Evolutionary conservation across 805 yeast genomes (phyloP).

Genomic region (Candida ortonii): DNA sequence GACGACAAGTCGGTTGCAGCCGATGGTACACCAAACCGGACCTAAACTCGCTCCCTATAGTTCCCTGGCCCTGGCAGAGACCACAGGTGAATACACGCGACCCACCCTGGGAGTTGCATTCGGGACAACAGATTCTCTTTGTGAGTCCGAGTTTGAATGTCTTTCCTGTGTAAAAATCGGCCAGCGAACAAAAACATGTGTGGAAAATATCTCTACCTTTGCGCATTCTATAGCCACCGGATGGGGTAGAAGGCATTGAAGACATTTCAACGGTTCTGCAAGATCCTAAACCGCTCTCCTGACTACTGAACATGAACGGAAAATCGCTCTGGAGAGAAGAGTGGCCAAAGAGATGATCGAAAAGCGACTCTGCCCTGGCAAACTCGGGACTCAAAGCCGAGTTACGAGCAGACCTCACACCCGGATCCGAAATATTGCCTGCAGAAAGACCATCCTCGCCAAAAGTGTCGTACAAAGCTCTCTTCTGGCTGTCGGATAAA

Average conservation of each 20-base stretch:
- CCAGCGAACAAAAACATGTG: conserved; percentile 47
- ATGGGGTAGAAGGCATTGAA: conserved; percentile 2
- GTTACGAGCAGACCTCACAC: conserved; percentile 33
- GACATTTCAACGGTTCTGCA: conserved; percentile 4
- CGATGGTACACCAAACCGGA: conserved; percentile 45
- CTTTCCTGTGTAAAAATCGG: conserved; percentile 60
- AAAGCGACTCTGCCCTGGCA: conserved; percentile 28
- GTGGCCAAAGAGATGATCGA: conserved; percentile 31
- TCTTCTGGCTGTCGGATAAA: conserved; percentile 73
- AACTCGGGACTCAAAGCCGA: conserved; percentile 7
- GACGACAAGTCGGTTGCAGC: conserved; percentile 42
- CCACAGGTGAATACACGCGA: conserved; percentile 30
- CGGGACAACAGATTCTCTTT: conserved; percentile 45
- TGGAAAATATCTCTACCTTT: conserved; percentile 59
- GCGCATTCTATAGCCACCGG: conserved; percentile 11
- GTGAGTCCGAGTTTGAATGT: conserved; percentile 52
- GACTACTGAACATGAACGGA: conserved; percentile 7
- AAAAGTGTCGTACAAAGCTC: conserved; percentile 82
- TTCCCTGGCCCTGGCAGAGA: conserved; percentile 43
- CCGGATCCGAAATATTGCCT: background rate
- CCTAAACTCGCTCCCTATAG: conserved; percentile 37
- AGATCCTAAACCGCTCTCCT: background rate
- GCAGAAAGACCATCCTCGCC: conserved; percentile 64
- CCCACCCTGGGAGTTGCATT: conserved; percentile 56
- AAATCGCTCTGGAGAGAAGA: conserved; percentile 2